These are phyloP conservation scores for Solanum lycopersicoides DNA, from an alignment of 257 asterid genomes.

Conservation along the genomic window DNA sequence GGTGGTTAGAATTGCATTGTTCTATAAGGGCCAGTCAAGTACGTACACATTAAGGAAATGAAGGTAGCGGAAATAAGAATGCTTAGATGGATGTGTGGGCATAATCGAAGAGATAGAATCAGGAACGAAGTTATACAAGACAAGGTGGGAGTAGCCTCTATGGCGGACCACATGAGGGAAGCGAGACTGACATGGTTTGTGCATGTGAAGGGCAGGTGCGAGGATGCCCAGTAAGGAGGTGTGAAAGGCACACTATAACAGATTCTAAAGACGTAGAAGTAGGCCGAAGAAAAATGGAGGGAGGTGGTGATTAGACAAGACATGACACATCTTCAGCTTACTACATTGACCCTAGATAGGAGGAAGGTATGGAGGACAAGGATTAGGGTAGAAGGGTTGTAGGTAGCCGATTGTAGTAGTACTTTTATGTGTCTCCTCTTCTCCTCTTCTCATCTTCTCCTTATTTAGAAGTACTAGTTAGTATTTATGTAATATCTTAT, in stretches of 20 bases:
- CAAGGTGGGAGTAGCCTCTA: background rate
- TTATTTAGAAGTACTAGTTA: background rate
- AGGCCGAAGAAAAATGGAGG: background rate
- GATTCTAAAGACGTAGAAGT: background rate
- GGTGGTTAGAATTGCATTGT: background rate
- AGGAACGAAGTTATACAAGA: background rate
- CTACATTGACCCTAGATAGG: background rate
- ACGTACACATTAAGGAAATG: background rate
- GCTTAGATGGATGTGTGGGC: background rate
- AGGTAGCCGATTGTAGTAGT: background rate
- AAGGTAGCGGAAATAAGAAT: background rate
- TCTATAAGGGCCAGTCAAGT: background rate
- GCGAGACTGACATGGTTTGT: background rate
- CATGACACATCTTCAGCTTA: background rate
- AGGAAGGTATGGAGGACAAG: background rate
- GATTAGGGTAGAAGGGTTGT: background rate
- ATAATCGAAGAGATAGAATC: background rate
- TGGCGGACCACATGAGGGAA: background rate
- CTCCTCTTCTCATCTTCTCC: background rate
- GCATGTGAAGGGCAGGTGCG: background rate
- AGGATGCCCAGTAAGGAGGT: background rate
- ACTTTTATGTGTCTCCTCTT: background rate
- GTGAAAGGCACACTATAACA: background rate
- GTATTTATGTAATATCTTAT: background rate
- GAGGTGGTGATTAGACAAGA: background rate